Base-by-base conservation (phyloP, 805 yeast genomes). In the Saccharomycopsis sp. region DNA sequence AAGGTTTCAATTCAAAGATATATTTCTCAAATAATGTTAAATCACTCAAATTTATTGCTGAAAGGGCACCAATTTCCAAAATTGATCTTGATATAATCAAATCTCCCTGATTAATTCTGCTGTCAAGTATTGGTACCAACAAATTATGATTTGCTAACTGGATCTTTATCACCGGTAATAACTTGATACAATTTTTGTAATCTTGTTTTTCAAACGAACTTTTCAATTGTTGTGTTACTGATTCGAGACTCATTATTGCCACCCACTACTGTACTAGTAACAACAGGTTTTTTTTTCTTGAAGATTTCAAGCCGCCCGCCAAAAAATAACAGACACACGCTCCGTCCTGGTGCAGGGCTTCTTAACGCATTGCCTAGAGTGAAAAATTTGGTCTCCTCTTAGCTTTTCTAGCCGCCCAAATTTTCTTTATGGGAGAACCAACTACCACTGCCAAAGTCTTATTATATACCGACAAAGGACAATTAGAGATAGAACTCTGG, bases 51-150 rank as follows among this genome's bases (percentile, higher is more conserved):
- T 81, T 81, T 50, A 93, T 77, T 40, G 89, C 74, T 14, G 85
- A 74, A 43, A 90, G 67, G 0, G 95, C 95, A 9, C 96, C 96
- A 48, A 88, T 76, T 61, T 93, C 97, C 41, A 93, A 67, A 35
- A 90, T 83, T 33, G 83, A 77, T 54, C 94, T 79, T 5, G 95
- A 79, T 32, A 87, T 85, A 49, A 74, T 70, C 46, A 88, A 71
- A 41, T 65, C 65, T 38, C 56, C 56, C 45, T 72, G 72, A 16
- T 56, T 50, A 9, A 55, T 64, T 61, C 55, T 62, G 13, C 19
- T 55, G 50, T 63, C 61, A 13, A 39, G 7, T 4, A 63, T 46
- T 16, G 97, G 97, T 21, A 88, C 76, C 48, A 93, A 73, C 37
- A 90, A 66, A 50, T 82, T 78, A 53, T 80, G 79, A 58, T 85